Base-by-base conservation (phyloP, 208 protist species). In the Crithidia expoeki region DNA sequence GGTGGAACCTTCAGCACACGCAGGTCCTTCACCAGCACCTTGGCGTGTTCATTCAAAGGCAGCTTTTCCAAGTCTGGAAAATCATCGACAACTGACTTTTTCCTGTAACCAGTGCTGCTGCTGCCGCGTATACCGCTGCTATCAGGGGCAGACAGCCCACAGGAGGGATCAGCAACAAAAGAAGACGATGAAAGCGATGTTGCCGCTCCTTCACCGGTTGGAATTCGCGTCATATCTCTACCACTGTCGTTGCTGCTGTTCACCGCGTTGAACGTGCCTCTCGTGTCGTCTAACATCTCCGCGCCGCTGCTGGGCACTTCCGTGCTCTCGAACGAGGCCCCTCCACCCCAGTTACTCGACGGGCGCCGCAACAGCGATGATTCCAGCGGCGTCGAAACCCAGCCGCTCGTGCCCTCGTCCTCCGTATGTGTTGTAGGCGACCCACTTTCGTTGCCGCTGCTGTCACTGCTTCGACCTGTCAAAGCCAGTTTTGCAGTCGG, bases 21-120 rank as follows among this genome's bases (percentile, higher is more conserved):
- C 68, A 96, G 67, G 66, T 96, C 91, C 77, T 96, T 96, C 51
- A 94, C 68, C 12, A 94, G 63, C 53, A 93, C 76, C 79, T 86
- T 86, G 21, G 80, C 67, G 28, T 76, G 79, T 56, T 82, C 84
- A 55, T 83, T 86, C 38, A 90, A 61, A 7, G 33, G 36, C 0
- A 57, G 34, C 60, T 70, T 66, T 30, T 70, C 65, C 2, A 61
- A 11, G 0, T 38, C 33, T 19, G 49, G 61, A 0, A 68, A 53
- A 1, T 21, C 52, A 23, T 28, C 42, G 21, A 44, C 53, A 19
- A 5, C 50, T n/a, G 34, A 19, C 4, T 28, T 17, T 16, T 27
- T 53, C 14, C 34, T 19, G 6, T 28, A 25, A n/a, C 7, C 9
- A 59, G 16, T 17, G 38, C 28, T 10, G 49, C 27, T 16, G 47